A percentile compares a stretch with the other conserved stretches of the same genome.
Conservation (phyloP, 441 rosid genomes). For the Brassica hybrid region DNA sequence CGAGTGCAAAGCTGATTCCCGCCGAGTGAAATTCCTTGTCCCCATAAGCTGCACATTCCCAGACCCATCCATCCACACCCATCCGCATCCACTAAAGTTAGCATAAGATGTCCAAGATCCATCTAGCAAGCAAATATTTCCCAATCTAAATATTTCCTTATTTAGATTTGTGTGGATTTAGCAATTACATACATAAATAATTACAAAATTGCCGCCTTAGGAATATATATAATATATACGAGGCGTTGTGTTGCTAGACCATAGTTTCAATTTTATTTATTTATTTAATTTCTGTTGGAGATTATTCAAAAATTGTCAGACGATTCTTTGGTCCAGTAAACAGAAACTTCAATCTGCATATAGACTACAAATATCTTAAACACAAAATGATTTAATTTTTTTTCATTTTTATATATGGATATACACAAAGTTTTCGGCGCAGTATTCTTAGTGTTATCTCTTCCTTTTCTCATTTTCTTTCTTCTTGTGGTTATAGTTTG, state of each 20-base stretch:
- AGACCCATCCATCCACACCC: too few relatives aligned
- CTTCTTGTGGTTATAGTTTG: conserved; percentile 22
- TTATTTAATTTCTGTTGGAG: not conserved
- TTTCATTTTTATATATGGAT: not conserved
- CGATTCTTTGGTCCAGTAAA: conserved; percentile 30
- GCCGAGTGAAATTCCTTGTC: too few relatives aligned
- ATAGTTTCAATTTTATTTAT: not conserved
- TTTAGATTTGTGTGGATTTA: not conserved
- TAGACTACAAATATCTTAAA: not conserved
- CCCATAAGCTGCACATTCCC: too few relatives aligned
- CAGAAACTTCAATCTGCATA: conserved; percentile 1
- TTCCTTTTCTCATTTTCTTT: not conserved
- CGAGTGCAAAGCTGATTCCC: too few relatives aligned
- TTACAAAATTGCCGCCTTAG: conserved; percentile 25
- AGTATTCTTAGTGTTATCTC: not conserved
- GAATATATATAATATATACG: not conserved
- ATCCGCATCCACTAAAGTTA: too few relatives aligned
- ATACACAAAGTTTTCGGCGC: conserved; percentile 9
- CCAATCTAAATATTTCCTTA: conserved; percentile 1
- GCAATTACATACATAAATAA: conserved; percentile 5
- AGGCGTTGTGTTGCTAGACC: not conserved
- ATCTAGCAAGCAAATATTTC: too few relatives aligned
- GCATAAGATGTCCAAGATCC: too few relatives aligned
- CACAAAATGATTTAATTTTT: not conserved
- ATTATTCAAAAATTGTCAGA: conserved; percentile 7